Evolutionary conservation across 805 yeast species (phyloP).

Genomic region (Starmerella geochares): DNA sequence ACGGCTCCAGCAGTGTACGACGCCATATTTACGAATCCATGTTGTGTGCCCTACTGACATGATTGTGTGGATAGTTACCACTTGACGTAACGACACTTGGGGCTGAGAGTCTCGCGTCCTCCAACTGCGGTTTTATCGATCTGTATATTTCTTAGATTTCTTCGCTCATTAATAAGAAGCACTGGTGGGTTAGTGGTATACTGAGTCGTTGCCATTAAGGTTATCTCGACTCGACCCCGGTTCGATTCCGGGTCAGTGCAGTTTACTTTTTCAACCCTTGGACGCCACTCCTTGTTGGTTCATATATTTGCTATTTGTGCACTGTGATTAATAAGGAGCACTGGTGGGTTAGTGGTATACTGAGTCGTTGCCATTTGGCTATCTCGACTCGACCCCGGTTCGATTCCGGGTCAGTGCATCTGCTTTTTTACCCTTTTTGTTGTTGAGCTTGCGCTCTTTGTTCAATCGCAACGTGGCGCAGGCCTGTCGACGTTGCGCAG

Average conservation of each 20-base stretch:
- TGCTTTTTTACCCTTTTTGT: conserved; percentile 29
- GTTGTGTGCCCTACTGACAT: too few relatives aligned
- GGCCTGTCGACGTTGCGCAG: too few relatives aligned
- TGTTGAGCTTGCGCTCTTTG: not conserved
- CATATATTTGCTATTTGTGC: too few relatives aligned
- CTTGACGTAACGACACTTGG: too few relatives aligned
- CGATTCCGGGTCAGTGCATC: conserved; percentile 99
- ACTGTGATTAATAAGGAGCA: conserved; percentile 10
- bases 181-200: conserved; percentile 25
- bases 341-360: conserved; percentile 26
- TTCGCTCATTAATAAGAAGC: conserved; percentile 12
- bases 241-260: conserved; percentile 99
- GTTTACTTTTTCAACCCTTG: too few relatives aligned
- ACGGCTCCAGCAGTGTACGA: too few relatives aligned
- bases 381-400: conserved; percentile 71
- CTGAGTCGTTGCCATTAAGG: conserved; percentile 23
- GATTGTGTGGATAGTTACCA: too few relatives aligned
- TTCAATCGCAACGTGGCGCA: not conserved
- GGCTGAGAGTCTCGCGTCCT: too few relatives aligned
- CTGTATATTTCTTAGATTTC: too few relatives aligned
- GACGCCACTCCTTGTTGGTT: too few relatives aligned
- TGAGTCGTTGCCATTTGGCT: conserved; percentile 22
- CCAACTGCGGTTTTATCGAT: too few relatives aligned
- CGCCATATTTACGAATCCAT: too few relatives aligned
- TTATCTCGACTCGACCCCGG: conserved; percentile 63